A percentile compares a stretch with the other conserved stretches of the same genome.
phyloP scores from a whole-genome alignment of 2,329 filamentous ascomycete species.

The Ophiosphaerella narmari region DNA sequence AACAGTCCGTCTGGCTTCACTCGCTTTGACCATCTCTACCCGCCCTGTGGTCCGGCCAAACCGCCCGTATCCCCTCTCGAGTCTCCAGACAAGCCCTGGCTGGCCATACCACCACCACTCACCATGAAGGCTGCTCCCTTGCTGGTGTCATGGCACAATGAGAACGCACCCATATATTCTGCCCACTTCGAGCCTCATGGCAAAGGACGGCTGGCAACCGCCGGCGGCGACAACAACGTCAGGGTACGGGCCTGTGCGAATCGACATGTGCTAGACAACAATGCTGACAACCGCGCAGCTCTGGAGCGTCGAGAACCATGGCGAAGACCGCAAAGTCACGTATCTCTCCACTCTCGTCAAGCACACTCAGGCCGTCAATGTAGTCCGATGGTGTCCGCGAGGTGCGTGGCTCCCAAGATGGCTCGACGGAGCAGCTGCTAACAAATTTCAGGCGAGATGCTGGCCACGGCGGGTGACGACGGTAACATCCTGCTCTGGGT shows the following conservation, averaged over 20 bases:
- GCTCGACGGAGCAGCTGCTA: constrained; percentile 16
- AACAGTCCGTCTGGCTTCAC: constrained; percentile 11
- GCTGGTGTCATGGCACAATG: constrained; percentile 98
- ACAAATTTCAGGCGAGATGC: constrained; percentile 72
- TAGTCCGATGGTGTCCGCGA: constrained; percentile 93
- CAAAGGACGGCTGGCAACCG: constrained; percentile 89
- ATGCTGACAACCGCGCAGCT: constrained; percentile 62
- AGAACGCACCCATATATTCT: constrained; percentile 95
- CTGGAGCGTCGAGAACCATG: constrained; percentile 86
- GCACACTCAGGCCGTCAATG: constrained; percentile 97
- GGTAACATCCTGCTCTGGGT: constrained; percentile 98
- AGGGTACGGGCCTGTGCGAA: constrained; percentile 60
- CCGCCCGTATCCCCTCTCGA: not conserved
- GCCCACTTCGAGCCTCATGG: constrained; percentile 93
- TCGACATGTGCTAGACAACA: not conserved
- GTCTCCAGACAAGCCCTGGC: constrained; percentile 17
- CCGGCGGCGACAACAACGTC: constrained; percentile 95
- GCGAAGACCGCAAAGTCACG: constrained; percentile 84
- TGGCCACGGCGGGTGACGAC: constrained; percentile 95
- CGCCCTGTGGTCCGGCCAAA: not conserved
- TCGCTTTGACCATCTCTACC: constrained; percentile 8
- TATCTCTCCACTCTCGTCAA: constrained; percentile 91
- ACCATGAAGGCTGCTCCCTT: constrained; percentile 93
- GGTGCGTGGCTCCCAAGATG: constrained; percentile 59
- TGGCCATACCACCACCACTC: constrained; percentile 21